Percentiles rank a stretch among this genome's conserved stretches.
Conservation (phyloP, 345 rosid species). For the Bretschneidera sinensis region DNA sequence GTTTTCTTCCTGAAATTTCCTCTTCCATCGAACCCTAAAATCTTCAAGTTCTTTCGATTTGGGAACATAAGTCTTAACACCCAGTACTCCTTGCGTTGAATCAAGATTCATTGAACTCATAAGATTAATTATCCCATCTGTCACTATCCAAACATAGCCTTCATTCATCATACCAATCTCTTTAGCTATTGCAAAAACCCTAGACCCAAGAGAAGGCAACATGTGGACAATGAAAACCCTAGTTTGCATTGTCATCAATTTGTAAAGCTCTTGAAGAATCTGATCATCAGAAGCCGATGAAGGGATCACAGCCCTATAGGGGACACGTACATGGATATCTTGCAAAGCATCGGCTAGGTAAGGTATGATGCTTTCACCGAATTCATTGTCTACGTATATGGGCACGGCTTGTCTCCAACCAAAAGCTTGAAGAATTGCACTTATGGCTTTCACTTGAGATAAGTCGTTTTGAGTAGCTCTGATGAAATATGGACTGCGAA, state of each 20-base stretch:
- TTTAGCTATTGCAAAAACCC: constrained; percentile 38
- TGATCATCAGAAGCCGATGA: constrained; percentile 36
- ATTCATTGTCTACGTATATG: constrained; percentile 38
- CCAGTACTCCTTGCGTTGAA: constrained; percentile 44
- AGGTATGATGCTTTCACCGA: constrained; percentile 46
- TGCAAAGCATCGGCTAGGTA: constrained; percentile 40
- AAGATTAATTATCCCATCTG: constrained; percentile 27
- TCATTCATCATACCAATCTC: constrained; percentile 43
- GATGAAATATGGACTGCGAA: constrained; percentile 42
- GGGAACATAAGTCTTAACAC: constrained; percentile 28
- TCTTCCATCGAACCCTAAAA: constrained; percentile 34
- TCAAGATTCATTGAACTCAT: constrained; percentile 16
- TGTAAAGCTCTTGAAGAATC: constrained; percentile 44
- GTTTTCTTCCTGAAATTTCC: constrained; percentile 17
- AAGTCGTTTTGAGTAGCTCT: constrained; percentile 35
- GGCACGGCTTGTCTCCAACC: constrained; percentile 55
- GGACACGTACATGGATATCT: constrained; percentile 31
- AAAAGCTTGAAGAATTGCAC: constrained; percentile 31
- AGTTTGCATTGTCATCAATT: constrained; percentile 41
- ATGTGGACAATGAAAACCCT: constrained; percentile 55
- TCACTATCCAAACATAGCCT: constrained; percentile 48
- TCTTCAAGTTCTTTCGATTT: constrained; percentile 15
- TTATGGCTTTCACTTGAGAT: constrained; percentile 38
- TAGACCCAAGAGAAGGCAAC: constrained; percentile 27
- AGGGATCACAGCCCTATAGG: constrained; percentile 43